Evolutionary conservation across 2,329 filamentous ascomycete genomes (phyloP).

Genomic region (Thielaviopsis euricoi): DNA sequence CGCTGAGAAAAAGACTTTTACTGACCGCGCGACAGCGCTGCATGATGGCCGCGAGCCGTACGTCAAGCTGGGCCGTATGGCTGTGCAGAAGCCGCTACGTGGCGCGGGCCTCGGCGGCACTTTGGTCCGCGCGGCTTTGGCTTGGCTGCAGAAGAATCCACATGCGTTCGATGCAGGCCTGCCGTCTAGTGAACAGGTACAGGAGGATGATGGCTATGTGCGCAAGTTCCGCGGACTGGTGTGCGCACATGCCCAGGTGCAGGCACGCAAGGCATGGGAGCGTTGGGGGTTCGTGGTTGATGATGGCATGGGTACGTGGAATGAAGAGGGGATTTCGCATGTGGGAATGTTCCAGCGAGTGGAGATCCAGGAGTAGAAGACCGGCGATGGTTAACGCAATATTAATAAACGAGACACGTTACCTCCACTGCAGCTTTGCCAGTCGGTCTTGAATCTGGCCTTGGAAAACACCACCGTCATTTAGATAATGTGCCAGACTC

Average conservation of each 20-base stretch:
- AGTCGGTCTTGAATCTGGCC: constrained; percentile 28
- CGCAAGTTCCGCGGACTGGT: constrained; percentile 48
- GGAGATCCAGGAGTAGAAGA: constrained; percentile 16
- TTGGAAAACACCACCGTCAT: constrained; percentile 34
- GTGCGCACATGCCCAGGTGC: constrained; percentile 62
- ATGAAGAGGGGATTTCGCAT: constrained; percentile 71
- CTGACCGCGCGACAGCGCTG: constrained; percentile 31
- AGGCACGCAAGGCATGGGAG: constrained; percentile 48
- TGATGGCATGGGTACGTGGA: constrained; percentile 57
- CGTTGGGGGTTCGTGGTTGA: constrained; percentile 60
- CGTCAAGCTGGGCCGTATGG: constrained; percentile 65
- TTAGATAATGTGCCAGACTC: constrained; percentile 39
- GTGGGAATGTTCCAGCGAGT: constrained; percentile 60
- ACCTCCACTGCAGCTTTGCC: constrained; percentile 21
- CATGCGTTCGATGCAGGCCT: constrained; percentile 25
- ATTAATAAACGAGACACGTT: not conserved
- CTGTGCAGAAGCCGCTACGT: constrained; percentile 49
- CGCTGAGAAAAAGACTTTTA: constrained; percentile 12
- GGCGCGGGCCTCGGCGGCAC: constrained; percentile 46
- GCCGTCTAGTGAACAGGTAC: constrained; percentile 18
- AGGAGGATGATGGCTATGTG: not conserved
- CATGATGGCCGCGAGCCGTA: constrained; percentile 56
- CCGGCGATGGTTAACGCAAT: not conserved
- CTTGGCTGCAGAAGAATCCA: constrained; percentile 50
- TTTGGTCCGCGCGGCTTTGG: constrained; percentile 49